These are phyloP conservation scores for Sorghum bicolor DNA, from an alignment of 176 grass and related monocot genomes.

Conservation along the genomic window DNA sequence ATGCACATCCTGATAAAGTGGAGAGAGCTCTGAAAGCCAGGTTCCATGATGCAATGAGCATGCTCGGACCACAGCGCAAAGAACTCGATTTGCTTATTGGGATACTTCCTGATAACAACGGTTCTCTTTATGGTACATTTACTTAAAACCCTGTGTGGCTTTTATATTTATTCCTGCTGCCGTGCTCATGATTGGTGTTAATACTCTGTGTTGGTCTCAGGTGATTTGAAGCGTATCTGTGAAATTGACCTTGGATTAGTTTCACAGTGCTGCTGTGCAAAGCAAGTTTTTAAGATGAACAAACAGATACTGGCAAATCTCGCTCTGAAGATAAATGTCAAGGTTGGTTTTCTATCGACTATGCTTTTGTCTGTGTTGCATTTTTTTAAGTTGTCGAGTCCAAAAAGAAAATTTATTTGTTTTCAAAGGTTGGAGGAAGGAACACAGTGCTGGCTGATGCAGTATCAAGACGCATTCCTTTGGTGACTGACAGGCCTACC, in stretches of 20 bases:
- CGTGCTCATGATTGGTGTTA: neutral
- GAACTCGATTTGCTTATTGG: conserved; percentile 83
- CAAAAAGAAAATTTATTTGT: neutral
- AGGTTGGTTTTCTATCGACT: conserved; percentile 40
- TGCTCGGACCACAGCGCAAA: conserved; percentile 54
- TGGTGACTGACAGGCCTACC: conserved; percentile 85
- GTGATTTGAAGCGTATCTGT: conserved; percentile 88
- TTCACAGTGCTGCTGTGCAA: conserved; percentile 76
- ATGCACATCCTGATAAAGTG: conserved; percentile 58
- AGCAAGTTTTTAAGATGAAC: conserved; percentile 79
- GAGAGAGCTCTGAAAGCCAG: conserved; percentile 53
- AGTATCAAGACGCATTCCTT: conserved; percentile 50
- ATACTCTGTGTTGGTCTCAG: conserved; percentile 26
- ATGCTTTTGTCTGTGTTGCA: neutral
- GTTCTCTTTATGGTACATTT: conserved; percentile 80
- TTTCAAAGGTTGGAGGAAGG: conserved; percentile 77
- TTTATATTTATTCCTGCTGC: neutral
- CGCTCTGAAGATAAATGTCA: conserved; percentile 97
- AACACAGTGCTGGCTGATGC: conserved; percentile 91
- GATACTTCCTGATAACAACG: conserved; percentile 89
- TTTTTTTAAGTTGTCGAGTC: neutral
- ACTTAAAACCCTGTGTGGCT: neutral
- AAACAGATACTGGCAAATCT: conserved; percentile 91
- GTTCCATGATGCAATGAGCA: conserved; percentile 59
- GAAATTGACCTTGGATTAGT: conserved; percentile 89